Percentiles rank a stretch among this genome's conserved stretches.
These are phyloP conservation scores for Hypoxylon sp. DNA, from an alignment of 2,329 filamentous ascomycete species.

Conservation along the genomic window DNA sequence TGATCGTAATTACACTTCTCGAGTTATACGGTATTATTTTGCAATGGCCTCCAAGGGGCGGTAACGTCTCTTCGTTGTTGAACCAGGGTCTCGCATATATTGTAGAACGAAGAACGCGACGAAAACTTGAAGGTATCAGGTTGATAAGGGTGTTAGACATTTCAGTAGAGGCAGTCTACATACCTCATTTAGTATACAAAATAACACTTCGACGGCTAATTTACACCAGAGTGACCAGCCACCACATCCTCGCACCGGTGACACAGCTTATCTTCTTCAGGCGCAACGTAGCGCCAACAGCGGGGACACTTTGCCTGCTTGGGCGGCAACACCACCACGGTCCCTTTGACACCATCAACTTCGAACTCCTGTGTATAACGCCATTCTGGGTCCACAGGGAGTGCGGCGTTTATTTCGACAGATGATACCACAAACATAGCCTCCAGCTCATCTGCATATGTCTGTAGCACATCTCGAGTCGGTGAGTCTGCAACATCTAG, in stretches of 20 bases:
- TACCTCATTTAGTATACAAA: constrained; percentile 5
- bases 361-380: constrained; percentile 61
- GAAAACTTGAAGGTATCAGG: background rate
- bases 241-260: constrained; percentile 79
- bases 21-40: background rate
- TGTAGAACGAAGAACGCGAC: background rate
- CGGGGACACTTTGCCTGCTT: constrained; percentile 80
- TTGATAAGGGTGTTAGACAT: background rate
- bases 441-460: constrained; percentile 67
- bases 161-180: constrained; percentile 8
- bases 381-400: constrained; percentile 56
- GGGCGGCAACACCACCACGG: constrained; percentile 65
- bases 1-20: background rate
- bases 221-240: background rate
- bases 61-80: background rate
- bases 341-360: constrained; percentile 56
- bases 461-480: constrained; percentile 55
- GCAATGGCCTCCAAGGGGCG: background rate
- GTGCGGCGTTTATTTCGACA: constrained; percentile 64
- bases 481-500: constrained; percentile 62
- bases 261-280: constrained; percentile 77
- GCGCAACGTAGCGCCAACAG: constrained; percentile 90
- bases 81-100: background rate
- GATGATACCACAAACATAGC: constrained; percentile 78
- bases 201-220: background rate